Base-by-base conservation (phyloP, 352 stramenopile species). In the Phytophthora hybrid region DNA sequence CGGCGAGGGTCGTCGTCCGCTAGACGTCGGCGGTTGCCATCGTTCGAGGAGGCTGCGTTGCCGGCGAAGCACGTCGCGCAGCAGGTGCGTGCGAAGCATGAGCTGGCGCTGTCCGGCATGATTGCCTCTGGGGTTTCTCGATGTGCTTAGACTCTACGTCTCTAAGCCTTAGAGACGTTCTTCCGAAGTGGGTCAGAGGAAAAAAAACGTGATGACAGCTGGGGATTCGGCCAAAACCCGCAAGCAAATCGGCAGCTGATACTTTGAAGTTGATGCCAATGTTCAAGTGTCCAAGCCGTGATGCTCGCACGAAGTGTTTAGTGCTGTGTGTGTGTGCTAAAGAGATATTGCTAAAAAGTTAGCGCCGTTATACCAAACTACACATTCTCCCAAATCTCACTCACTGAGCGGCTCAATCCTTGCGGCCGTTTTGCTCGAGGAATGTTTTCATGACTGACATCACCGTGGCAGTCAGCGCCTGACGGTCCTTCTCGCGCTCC, bases 401-500 rank as follows among this genome's bases (percentile, higher is more conserved):
- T n/a, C n/a, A n/a, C n/a, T n/a, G n/a, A n/a, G n/a, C n/a, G n/a
- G 4, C 29, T 69, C 58, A 70, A 41, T 66, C 51, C 49, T 74
- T 66, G 53, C 13, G 52, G 13, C 13, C 44, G 32, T 63, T 61
- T 61, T 79, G 54, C 39, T 81, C 74, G 16, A 81, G 58, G 59
- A 74, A 79, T 16, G 67, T 71, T 63, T 73, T 74, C 63, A 81
- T 69, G 49, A 66, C 63, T 34, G 71, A 71, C 31, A 77, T 49
- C 49, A 77, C 63, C 14, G 59, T 54, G n/a, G 32, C 57, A 46
- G 71, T 79, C 16, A 81, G 63, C 31, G 59, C 71, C 55, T 74
- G 58, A 52, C 67, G 75, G 55, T 81, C 75, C 66, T 79, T 81
- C 49, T 79, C 59, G 52, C 71, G 75, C 66, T 81, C 75, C 55